Evolutionary conservation across 176 grass and related monocot species (phyloP), one percentile per base, ranked within the genome.

Genomic region (Pharus latifolius): DNA sequence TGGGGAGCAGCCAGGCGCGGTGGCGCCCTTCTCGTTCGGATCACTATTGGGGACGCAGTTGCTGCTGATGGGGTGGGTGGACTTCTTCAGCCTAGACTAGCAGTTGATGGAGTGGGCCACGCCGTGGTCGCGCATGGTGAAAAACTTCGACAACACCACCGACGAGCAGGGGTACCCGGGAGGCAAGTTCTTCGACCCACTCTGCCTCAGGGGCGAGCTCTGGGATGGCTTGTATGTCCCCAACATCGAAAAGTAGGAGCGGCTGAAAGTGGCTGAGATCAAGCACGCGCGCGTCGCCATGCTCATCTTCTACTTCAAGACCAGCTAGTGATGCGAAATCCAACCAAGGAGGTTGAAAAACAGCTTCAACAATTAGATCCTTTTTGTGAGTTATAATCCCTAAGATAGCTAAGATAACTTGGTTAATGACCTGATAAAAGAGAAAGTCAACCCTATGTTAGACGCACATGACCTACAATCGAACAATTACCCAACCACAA

Each of bases 291-390:
- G 95, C 63, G 4, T 99, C 50, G 95, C 90, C 41, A 99, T 98
- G 95, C 95, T 99, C 49, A 91, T 78, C 71, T 99, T 99, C 90
- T 99, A 99, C 90, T 99, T 99, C 61, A 90, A 99, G 81, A 90
- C 95, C 52, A 90, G 84, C 0, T 90, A n/a, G n/a, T n/a, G n/a
- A n/a, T n/a, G n/a, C n/a, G n/a, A n/a, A n/a, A n/a, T n/a, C n/a
- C n/a, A n/a, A n/a, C n/a, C n/a, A n/a, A n/a, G n/a, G n/a, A n/a
- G n/a, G n/a, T n/a, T n/a, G n/a, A n/a, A n/a, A n/a, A n/a, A n/a
- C n/a, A n/a, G n/a, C n/a, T n/a, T n/a, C n/a, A n/a, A n/a, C n/a
- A n/a, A n/a, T n/a, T n/a, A n/a, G n/a, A n/a, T n/a, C n/a, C n/a
- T n/a, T n/a, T n/a, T n/a, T n/a, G n/a, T n/a, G n/a, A n/a, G n/a